phyloP scores from a whole-genome alignment of 2,329 filamentous ascomycete species.

The Aureobasidium sp. region DNA sequence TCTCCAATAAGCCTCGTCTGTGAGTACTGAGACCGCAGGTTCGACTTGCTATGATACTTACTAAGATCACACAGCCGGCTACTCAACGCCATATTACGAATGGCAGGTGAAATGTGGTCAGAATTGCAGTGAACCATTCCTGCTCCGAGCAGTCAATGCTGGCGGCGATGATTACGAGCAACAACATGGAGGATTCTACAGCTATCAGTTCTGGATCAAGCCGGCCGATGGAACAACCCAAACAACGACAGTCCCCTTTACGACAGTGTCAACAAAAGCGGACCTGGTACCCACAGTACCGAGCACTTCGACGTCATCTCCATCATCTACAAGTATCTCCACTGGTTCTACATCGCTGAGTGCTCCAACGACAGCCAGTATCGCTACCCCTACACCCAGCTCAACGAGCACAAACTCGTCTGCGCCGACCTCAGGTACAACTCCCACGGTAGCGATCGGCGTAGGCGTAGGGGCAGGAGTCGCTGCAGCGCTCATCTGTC shows the following conservation, averaged over 20 bases:
- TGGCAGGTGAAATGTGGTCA: conserved; percentile 1
- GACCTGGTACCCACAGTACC: not conserved
- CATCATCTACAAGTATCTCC: not conserved
- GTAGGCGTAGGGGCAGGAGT: conserved; percentile 1
- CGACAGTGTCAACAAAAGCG: not conserved
- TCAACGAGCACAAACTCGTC: not conserved
- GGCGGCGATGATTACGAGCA: not conserved
- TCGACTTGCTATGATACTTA: not conserved
- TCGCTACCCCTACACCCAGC: not conserved
- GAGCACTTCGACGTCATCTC: not conserved
- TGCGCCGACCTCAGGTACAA: not conserved
- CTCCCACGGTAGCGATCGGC: not conserved
- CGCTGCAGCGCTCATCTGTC: not conserved
- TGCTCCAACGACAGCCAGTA: not conserved
- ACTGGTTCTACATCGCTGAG: not conserved
- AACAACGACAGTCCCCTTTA: not conserved
- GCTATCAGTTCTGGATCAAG: conserved; percentile 7
- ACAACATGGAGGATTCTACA: conserved; percentile 9
- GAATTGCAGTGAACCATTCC: not conserved
- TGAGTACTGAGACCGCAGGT: not conserved
- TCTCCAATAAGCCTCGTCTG: not conserved
- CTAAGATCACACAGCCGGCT: not conserved
- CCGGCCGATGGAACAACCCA: not conserved
- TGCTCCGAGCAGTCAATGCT: not conserved
- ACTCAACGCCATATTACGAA: not conserved